Conservation (phyloP, 306 rosid species). For the Castanospermum australe region DNA sequence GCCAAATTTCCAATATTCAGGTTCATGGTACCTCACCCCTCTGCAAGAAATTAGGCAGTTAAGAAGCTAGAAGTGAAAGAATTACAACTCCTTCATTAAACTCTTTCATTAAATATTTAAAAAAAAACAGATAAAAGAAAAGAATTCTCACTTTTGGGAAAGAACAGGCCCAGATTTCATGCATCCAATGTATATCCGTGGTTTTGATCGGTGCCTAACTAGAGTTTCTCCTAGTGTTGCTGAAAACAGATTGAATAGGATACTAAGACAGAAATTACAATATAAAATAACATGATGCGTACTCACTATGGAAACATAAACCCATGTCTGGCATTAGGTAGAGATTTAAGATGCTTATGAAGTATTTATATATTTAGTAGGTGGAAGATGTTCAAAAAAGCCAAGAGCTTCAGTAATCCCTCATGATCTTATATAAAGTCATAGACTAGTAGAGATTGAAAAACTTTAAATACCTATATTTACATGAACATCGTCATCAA, state of each 20-base stretch:
- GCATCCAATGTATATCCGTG: constrained; percentile 87
- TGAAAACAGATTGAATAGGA: constrained; percentile 41
- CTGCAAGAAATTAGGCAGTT: constrained; percentile 38
- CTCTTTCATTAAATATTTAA: not conserved
- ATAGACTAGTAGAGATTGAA: not conserved
- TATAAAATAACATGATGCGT: not conserved
- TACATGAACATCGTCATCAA: constrained; percentile 96
- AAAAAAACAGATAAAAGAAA: not conserved
- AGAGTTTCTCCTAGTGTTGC: constrained; percentile 93
- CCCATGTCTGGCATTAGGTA: not conserved
- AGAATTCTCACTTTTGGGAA: constrained; percentile 68
- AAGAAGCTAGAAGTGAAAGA: constrained; percentile 36
- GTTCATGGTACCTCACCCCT: constrained; percentile 99
- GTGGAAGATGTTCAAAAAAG: not conserved
- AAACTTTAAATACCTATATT: constrained; percentile 71
- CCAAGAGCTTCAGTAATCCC: not conserved
- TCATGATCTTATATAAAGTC: not conserved
- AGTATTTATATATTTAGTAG: not conserved
- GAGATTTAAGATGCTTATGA: not conserved
- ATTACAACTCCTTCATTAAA: not conserved
- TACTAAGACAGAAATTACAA: not conserved
- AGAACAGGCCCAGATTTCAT: constrained; percentile 99
- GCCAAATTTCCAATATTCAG: constrained; percentile 95
- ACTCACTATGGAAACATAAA: constrained; percentile 12
- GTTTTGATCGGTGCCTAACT: constrained; percentile 78